phyloP scores from a whole-genome alignment of 768 basidiomycete species.

The Leccinum broughii region DNA sequence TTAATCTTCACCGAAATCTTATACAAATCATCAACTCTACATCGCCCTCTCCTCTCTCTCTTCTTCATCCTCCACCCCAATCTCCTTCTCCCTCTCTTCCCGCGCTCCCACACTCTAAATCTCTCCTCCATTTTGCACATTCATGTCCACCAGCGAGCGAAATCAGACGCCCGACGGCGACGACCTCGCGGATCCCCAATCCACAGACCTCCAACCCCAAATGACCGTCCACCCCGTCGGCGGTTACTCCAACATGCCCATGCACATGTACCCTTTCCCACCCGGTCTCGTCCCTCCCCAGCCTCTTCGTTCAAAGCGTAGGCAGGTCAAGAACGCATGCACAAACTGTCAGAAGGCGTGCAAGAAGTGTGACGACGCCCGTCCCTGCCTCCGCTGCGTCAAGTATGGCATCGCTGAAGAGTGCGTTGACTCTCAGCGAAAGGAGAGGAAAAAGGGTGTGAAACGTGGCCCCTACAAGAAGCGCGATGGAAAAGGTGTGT shows the following conservation, averaged over 20 bases:
- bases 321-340: slow-evolving; percentile 90
- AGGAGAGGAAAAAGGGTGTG: slow-evolving; percentile 87
- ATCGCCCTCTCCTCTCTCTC: slow-evolving; percentile 16
- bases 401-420: slow-evolving; percentile 87
- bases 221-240: slow-evolving; percentile 52
- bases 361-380: slow-evolving; percentile 90
- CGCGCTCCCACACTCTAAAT: slow-evolving; percentile 31
- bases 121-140: slow-evolving; percentile 24
- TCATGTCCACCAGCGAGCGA: slow-evolving; percentile 40
- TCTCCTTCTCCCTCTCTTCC: slow-evolving; percentile 30
- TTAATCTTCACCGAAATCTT: slow-evolving; percentile 37
- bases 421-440: slow-evolving; percentile 88
- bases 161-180: slow-evolving; percentile 44
- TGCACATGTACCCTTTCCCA: slow-evolving; percentile 73
- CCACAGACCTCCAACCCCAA: slow-evolving; percentile 43
- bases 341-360: slow-evolving; percentile 90
- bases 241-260: slow-evolving; percentile 52
- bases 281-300: slow-evolving; percentile 46
- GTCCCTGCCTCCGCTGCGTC: slow-evolving; percentile 90
- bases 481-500: slow-evolving; percentile 86
- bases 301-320: slow-evolving; percentile 69
- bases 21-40: slow-evolving; percentile 30
- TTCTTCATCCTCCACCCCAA: slow-evolving; percentile 21
- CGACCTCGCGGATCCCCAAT: slow-evolving; percentile 35
- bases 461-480: slow-evolving; percentile 93